Base-by-base conservation (phyloP, 2,329 filamentous ascomycete genomes). In the Pseudogymnoascus sp. region DNA sequence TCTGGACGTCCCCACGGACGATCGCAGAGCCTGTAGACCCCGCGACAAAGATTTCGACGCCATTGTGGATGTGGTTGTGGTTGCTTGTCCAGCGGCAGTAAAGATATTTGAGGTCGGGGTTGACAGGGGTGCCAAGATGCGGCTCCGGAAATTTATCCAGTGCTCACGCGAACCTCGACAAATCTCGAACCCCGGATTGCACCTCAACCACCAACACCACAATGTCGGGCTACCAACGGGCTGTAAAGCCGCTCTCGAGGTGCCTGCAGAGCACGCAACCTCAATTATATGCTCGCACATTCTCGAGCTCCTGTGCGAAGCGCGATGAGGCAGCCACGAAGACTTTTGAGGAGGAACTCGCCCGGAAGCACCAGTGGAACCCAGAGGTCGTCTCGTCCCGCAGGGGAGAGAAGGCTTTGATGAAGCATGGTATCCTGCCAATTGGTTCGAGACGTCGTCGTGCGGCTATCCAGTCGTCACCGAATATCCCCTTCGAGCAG, bases 371-470 rank as follows among this genome's bases (percentile, higher is more conserved):
- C n/a, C 76, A 80, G 67, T 75, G 85, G 67, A 84, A 91, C 71
- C 88, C 87, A n/a, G 78, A 83, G 64, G 85, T 84, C n/a, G 88
- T 89, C 25, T 80, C 84, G 43, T 84, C 80, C 57, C 79, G 77
- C 54, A 80, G 79, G 72, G 80, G 86, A 62, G 89, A 94, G 75
- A 81, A 82, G 65, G 81, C 81, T 64, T 79, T 96, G 60, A 78
- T 92, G 70, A 84, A 83, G 71, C 77, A 82, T 66, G 87, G 89
- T 60, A 81, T 85, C 47, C 80, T 84, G 64, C 91, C 90, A 59
- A 79, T 96, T 69, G 92, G 92, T 58, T 96, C 92, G 50, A 86
- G 92, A 68, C 85, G 92, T 79, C 87, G 92, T 65, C 87, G 93
- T 72, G 84, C 86, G 28, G 89, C 89, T 28, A 74, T 92, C 63